Conservation (phyloP, 495 filamentous ascomycete genomes). For the Neurospora sp. region DNA sequence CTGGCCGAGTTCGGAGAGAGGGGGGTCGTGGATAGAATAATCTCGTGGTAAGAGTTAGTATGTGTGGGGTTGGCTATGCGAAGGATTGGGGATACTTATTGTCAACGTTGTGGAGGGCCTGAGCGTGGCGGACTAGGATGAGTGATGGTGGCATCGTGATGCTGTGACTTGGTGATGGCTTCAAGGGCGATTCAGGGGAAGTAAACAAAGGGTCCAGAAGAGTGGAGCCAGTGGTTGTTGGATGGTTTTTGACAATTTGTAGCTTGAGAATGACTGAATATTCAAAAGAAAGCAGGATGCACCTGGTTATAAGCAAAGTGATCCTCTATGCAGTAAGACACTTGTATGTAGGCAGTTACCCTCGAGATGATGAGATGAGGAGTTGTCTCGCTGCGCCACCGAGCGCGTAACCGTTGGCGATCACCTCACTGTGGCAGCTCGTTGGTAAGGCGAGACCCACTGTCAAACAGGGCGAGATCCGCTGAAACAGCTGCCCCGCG, state of each 20-base stretch:
- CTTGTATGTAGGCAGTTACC: neutral
- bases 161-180: neutral
- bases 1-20: constrained; percentile 43
- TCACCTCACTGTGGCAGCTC: neutral
- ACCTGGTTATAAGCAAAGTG: neutral
- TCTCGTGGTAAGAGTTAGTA: constrained; percentile 29
- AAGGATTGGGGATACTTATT: constrained; percentile 16
- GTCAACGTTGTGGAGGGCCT: constrained; percentile 45
- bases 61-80: no score
- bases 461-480: neutral
- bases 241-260: neutral
- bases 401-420: neutral
- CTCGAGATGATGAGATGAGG: neutral
- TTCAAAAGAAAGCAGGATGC: neutral
- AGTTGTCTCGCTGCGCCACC: neutral
- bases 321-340: neutral
- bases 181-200: neutral
- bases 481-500: neutral
- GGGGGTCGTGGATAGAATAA: constrained; percentile 43
- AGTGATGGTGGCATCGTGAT: constrained; percentile 44
- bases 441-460: neutral
- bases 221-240: neutral
- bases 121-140: constrained; percentile 50
- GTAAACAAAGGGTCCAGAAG: neutral
- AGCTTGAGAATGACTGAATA: neutral